Conservation (phyloP, 306 rosid species). For the Pyrus betulifolia region DNA sequence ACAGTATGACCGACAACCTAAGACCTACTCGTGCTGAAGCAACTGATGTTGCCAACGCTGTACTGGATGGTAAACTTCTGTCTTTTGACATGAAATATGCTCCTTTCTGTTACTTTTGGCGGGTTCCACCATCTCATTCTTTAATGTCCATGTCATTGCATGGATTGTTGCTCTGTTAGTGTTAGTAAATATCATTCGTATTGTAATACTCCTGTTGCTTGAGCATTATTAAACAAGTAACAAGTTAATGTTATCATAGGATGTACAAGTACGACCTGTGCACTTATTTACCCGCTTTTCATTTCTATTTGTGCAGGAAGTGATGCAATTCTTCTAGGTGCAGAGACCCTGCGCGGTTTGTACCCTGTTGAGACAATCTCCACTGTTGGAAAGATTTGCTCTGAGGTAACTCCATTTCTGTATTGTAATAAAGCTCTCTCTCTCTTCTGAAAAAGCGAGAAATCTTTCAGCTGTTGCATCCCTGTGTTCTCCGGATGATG, state of each 20-base stretch:
- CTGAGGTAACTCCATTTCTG: constrained; percentile 49
- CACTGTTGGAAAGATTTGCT: constrained; percentile 73
- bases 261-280: background rate
- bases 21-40: constrained; percentile 99
- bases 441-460: background rate
- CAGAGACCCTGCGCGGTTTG: constrained; percentile 84
- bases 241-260: background rate
- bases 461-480: background rate
- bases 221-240: background rate
- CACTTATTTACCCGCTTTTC: background rate
- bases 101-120: background rate
- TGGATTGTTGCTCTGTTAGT: background rate
- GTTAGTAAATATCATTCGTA: background rate
- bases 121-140: background rate
- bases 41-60: constrained; percentile 95
- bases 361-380: constrained; percentile 88
- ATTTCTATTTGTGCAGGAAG: constrained; percentile 47
- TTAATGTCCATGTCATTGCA: background rate
- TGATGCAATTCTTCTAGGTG: constrained; percentile 94
- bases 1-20: constrained; percentile 86
- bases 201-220: background rate
- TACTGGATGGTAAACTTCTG: constrained; percentile 55
- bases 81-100: constrained; percentile 4
- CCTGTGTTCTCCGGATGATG: background rate
- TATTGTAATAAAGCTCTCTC: background rate